Conservation (phyloP, 2,329 filamentous ascomycete genomes). For the Cucurbitaria berberidis region DNA sequence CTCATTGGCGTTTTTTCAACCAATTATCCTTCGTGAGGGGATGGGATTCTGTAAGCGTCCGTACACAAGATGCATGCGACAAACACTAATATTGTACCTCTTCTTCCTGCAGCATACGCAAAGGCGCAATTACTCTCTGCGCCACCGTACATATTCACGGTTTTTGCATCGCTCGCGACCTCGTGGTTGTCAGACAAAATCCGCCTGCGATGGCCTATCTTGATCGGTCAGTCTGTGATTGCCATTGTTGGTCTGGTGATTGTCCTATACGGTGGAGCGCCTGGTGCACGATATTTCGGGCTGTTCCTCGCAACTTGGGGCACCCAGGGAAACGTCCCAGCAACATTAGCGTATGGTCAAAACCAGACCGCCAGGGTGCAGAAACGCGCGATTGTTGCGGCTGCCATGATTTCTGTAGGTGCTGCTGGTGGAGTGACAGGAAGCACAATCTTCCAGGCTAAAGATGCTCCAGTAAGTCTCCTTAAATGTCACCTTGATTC, state of each 20-base stretch:
- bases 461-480: conserved; percentile 30
- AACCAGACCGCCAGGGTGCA: conserved; percentile 40
- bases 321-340: conserved; percentile 25
- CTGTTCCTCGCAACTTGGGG: conserved; percentile 33
- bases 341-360: conserved; percentile 32
- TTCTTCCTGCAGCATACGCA: conserved; percentile 11
- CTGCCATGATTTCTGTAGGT: conserved; percentile 35
- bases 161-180: conserved; percentile 22
- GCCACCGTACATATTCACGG: conserved; percentile 31
- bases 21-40: conserved; percentile 33
- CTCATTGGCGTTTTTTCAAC: conserved; percentile 30
- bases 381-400: conserved; percentile 41
- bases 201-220: conserved; percentile 29
- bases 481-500: neutral
- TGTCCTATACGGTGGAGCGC: conserved; percentile 25
- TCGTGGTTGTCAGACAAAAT: conserved; percentile 33
- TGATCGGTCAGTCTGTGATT: conserved; percentile 25
- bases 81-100: neutral
- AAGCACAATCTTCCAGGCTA: conserved; percentile 32
- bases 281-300: conserved; percentile 34
- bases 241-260: conserved; percentile 29
- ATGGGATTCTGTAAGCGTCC: conserved; percentile 24
- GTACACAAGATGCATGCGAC: neutral
- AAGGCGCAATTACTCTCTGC: conserved; percentile 30
- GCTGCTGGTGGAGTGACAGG: conserved; percentile 35